Base-by-base conservation (phyloP, 31 red algal species). In the Asparagopsis taxiformis region DNA sequence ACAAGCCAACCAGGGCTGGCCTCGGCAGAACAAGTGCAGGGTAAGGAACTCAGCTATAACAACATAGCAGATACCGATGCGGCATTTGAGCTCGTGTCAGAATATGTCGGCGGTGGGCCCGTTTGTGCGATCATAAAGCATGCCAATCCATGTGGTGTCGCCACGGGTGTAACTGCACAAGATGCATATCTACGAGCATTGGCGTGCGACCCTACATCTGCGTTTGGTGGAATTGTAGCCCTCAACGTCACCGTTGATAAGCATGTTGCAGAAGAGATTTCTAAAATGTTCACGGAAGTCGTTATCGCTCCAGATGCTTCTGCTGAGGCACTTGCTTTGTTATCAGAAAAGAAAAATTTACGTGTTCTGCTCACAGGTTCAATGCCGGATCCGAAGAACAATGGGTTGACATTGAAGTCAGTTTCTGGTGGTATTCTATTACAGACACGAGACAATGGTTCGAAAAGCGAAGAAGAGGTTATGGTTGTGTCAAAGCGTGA, bases 31-130 rank as follows among this genome's bases (percentile, higher is more conserved):
- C 85, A 94, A 32, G 71, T 93, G 3, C 91, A 95, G 56, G 97
- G 97, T 20, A 99, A 95, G 62, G 92, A 87, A 50, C 70, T 99
- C 22, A 99, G 97, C 74, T 99, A 95, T 64, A 95, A 89, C 65
- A 99, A 99, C 67, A 80, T 99, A 32, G 28, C 72, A 0, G 97
- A 99, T 54, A 95, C 88, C 20, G 97, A 99, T 69, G 97, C 97
- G 0, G 97, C 97, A 15, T 92, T 80, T 65, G 73, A 86, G 37
- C 65, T 99, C 38, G 88, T 93, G 13, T 75, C 62, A 0, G 97
- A 99, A 55, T 95, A 92, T 52, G 26, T 73, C 2, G 57, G 57
- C 11, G 73, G 48, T 21, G 77, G 83, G 15, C 97, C 97, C 32
- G 88, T 75, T 5, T 77, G 69, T 53, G 87, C 88, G 32, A 93